These are phyloP conservation scores for Daldinia caldariorum DNA, from an alignment of 495 filamentous ascomycete species.

Conservation along the genomic window DNA sequence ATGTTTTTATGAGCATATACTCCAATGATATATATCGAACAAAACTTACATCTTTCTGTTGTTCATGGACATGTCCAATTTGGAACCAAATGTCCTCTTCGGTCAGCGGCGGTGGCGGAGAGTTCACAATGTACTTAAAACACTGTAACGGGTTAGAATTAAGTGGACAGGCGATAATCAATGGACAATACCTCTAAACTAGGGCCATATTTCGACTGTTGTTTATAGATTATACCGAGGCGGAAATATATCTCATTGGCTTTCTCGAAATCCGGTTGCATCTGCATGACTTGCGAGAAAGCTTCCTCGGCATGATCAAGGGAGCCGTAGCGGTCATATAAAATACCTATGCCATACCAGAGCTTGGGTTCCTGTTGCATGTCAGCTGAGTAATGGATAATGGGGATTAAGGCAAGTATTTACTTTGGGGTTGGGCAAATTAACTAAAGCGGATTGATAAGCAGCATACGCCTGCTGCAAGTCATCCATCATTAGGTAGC, in stretches of 20 bases:
- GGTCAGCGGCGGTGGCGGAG: slow-evolving; percentile 90
- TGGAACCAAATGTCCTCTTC: slow-evolving; percentile 99
- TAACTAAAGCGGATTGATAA: slow-evolving; percentile 94
- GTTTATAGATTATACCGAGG: slow-evolving; percentile 98
- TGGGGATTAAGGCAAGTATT: slow-evolving; percentile 25
- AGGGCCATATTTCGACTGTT: slow-evolving; percentile 92
- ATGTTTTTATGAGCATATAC: slow-evolving; percentile 43
- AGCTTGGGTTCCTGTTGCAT: slow-evolving; percentile 91
- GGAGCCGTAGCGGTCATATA: slow-evolving; percentile 97
- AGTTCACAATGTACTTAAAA: slow-evolving; percentile 96
- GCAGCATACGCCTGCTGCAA: slow-evolving; percentile 97
- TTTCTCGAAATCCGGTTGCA: slow-evolving; percentile 98
- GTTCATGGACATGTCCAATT: slow-evolving; percentile 98
- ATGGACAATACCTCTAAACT: slow-evolving; percentile 80
- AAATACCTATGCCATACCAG: slow-evolving; percentile 98
- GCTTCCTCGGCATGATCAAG: slow-evolving; percentile 98
- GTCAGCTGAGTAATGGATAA: slow-evolving; percentile 24
- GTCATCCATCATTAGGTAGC: slow-evolving; percentile 99
- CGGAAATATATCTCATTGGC: slow-evolving; percentile 99
- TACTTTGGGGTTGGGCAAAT: slow-evolving; percentile 94
- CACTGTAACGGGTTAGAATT: slow-evolving; percentile 67
- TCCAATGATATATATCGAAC: background rate
- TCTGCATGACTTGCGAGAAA: slow-evolving; percentile 98
- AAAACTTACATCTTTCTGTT: slow-evolving; percentile 92
- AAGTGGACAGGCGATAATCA: slow-evolving; percentile 18